Base-by-base conservation (phyloP, 805 yeast species). In the Wickerhamomyces strasburgensis region DNA sequence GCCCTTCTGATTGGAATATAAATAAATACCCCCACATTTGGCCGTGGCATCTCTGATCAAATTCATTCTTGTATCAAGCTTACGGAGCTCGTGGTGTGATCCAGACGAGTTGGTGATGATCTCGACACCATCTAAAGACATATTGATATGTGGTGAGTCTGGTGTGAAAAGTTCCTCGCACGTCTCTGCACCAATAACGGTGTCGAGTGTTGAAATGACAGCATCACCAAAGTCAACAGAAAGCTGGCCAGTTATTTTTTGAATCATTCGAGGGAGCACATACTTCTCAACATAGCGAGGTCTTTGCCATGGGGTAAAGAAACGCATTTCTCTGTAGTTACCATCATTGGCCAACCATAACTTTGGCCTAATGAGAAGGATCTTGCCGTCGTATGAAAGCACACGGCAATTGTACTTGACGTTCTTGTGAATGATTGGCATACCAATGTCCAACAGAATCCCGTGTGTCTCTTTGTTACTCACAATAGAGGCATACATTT, bases 91-190 rank as follows among this genome's bases (percentile, higher is more conserved):
- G 58, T 93, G 99, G 57, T 93, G 99, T n/a, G 95, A 84, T 2
- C 99, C 99, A 5, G 94, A 81, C 0, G 97, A 87, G 57, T 93
- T 93, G 29, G 97, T 88, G 56, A 93, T 72, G 52, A 93, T 89
- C 61, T 93, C 99, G n/a, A 90, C 95, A 29, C 99, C 99, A 59
- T 88, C 97, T 24, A 93, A 65, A 0, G 96, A 75, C 86, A 90
- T 80, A 14, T 78, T 77, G 38, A 93, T 84, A 60, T 90, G 96
- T 3, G 99, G 98, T 4, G 96, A 80, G 47, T 86, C 82, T 1
- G 99, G 98, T 0, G 99, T 93, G 61, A 93, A 93, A 39, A 93
- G 68, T 61, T 93, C 99, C 59, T 93, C 99, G 60, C 99, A 93
- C 0, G 99, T 94, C 61, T 93, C 99, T 31, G 90, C 86, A n/a